Base-by-base conservation (phyloP, 2,329 filamentous ascomycete genomes). In the Madurella fahalii region DNA sequence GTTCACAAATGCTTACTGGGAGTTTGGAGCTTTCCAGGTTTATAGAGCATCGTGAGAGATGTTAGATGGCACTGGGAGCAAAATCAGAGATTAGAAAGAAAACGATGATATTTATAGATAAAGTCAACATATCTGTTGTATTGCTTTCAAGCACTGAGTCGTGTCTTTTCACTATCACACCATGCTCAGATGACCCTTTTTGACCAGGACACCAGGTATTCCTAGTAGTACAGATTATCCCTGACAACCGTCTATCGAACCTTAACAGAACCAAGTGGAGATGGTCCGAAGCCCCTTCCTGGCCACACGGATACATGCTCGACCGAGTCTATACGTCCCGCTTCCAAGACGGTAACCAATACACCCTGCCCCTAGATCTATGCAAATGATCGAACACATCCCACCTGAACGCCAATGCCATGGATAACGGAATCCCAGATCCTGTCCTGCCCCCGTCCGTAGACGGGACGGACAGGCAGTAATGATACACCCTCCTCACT, bases 1-100 rank as follows among this genome's bases (percentile, higher is more conserved):
- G 2, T 87, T 83, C 66, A 73, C 69, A 42, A 76, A 81, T 63
- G 85, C 80, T 1, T 88, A 76, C 65, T 89, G 80, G 85, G 82
- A 82, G 69, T 85, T 87, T 70, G 79, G 77, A 2, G 67, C 72
- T 9, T 85, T 87, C 59, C 72, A 80, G 58, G 76, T 87, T 2
- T 87, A 84, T 64, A 69, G 74, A 59, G 68, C 72, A 9, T 7
- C 15, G 17, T 58, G 17, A 53, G 1, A 18, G 18, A 2, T 25
- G 7, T 25, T 25, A 25, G 25, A 25, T 4, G 3, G 25, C 25
- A 25, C 7, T 25, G 7, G 7, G 25, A 25, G 25, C 4, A 7
- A 25, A 7, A 25, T 7, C 25, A 4, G 25, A 3, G 25, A 25
- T 25, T 3, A 7, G 25, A 7, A 25, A 7, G 7, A 25, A 25